Base-by-base conservation (phyloP, 2,329 filamentous ascomycete species). In the Aspergillus pseudoviridinutans region DNA sequence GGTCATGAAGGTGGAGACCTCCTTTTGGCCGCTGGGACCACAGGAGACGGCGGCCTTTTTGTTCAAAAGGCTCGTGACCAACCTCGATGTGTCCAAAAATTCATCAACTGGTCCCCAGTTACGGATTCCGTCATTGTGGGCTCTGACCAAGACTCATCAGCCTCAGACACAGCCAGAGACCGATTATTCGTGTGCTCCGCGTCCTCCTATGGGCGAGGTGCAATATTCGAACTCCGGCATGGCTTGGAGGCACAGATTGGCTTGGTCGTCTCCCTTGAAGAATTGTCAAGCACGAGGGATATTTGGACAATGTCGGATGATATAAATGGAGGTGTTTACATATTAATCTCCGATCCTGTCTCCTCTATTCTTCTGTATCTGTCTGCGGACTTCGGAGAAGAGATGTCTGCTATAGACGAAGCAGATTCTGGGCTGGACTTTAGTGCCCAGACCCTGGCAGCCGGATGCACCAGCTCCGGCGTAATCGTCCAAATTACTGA, bases 21-120 rank as follows among this genome's bases (percentile, higher is more conserved):
- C n/a, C 78, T 96, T 50, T 82, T 95, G 38, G 85, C 89, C 50
- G 89, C 89, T 4, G 92, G 93, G 0, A 87, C 90, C 62, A 88
- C 87, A 54, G 89, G 91, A 8, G 84, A 87, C 59, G 92, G 92
- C 6, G 86, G 87, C 0, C 80, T 94, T 5, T 93, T 89, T 78
- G 85, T 86, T 73, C 86, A 90, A 72, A 76, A 81, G 57, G 81
- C 87, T 53, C 82, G 85, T 62, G 75, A 83, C 59, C 72, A 80
- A 27, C 81, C 76, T 51, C 74, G 77, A 50, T 80, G 80, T 53
- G 78, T 88, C 27, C 84, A 87, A 49, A 79, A 77, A 3, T 84
- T 96, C 54, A 82, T 83, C 20, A 86, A 86, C 59, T 87, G 81
- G 79, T 77, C 80, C 0, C 80, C 84, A 3, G 74, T 82, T 50